Evolutionary conservation across 768 basidiomycete species (phyloP), one percentile per base, ranked within the genome.

Genomic region (Podaxis mareebaensis): DNA sequence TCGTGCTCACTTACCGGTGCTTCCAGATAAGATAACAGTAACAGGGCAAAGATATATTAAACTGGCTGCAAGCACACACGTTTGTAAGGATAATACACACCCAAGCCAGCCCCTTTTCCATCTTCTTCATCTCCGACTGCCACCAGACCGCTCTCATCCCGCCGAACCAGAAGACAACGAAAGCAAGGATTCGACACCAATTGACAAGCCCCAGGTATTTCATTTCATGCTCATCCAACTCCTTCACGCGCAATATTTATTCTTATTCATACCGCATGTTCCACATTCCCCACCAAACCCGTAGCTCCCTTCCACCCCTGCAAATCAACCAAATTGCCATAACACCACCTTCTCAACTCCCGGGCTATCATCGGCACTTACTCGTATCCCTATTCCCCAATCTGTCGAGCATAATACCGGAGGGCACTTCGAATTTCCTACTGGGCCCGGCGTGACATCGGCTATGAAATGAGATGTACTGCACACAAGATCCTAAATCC

Each of bases 11-110:
- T 22, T 12, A 3, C 24, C 1, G 2, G 26, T 20, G 12, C n/a
- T 17, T 11, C 36, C 10, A 60, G 59, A 60, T 60, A 52, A 60
- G 59, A 60, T 60, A 60, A 60, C 4, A 22, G 13, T 28, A 49
- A 5, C 20, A 51, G 20, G 22, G 7, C 22, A 26, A 51, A 51
- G 40, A 12, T 42, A 7, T 6, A 30, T 30, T 30, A 6, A 7
- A 30, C 28, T 30, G 28, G 28, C 6, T 28, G 28, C 28, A 28
- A 28, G 28, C 28, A 7, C 28, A 7, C 13, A 44, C 20, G 42
- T 44, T 44, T 20, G 13, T 15, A 44, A 51, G n/a, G 22, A 13
- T 8, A 15, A 10, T 10, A n/a, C 20, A 20, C 20, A 48, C 46
- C 46, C 1, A 30, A 30, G 28, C 28, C 28, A 30, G 46, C 3